phyloP scores from a whole-genome alignment of 1,139 yeast species.

The Zhuliangozyma blackwelliae region DNA sequence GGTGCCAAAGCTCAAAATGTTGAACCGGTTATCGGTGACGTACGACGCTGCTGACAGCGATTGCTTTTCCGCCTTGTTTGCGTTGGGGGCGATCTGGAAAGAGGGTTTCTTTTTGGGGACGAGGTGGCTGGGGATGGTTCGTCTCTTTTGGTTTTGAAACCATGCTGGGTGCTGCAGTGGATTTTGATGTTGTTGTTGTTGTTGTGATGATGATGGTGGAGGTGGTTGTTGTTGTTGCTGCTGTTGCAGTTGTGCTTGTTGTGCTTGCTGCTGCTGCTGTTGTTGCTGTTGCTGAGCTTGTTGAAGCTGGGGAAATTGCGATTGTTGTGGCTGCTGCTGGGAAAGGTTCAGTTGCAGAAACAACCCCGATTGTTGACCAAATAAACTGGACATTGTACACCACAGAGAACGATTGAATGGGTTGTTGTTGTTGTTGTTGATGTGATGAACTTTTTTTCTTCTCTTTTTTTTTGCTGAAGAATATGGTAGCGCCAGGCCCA shows the following conservation, averaged over 20 bases:
- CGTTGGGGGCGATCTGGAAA: constrained; percentile 29
- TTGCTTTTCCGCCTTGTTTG: constrained; percentile 5
- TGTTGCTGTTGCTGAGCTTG: too few species aligned
- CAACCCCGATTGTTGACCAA: neutral
- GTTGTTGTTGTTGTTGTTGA: neutral
- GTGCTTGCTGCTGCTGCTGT: neutral
- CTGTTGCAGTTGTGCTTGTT: neutral
- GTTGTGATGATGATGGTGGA: constrained; percentile 3
- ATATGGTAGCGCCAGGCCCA: too few species aligned
- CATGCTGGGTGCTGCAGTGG: constrained; percentile 35
- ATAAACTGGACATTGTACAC: neutral
- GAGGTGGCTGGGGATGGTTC: constrained; percentile 56
- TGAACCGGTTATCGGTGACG: constrained; percentile 24
- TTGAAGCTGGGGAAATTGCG: too few species aligned
- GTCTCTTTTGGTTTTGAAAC: constrained; percentile 52
- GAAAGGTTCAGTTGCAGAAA: too few species aligned
- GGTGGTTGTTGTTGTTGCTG: constrained; percentile 1
- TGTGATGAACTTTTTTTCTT: too few species aligned
- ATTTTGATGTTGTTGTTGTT: constrained; percentile 1
- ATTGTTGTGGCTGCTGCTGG: too few species aligned
- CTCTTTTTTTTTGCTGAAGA: too few species aligned
- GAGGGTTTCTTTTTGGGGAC: constrained; percentile 43
- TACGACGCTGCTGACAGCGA: constrained; percentile 2
- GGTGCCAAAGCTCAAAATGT: constrained; percentile 37
- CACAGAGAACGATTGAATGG: too few species aligned